These are phyloP conservation scores for Senna siamea DNA, from an alignment of 306 rosid genomes.

Conservation along the genomic window DNA sequence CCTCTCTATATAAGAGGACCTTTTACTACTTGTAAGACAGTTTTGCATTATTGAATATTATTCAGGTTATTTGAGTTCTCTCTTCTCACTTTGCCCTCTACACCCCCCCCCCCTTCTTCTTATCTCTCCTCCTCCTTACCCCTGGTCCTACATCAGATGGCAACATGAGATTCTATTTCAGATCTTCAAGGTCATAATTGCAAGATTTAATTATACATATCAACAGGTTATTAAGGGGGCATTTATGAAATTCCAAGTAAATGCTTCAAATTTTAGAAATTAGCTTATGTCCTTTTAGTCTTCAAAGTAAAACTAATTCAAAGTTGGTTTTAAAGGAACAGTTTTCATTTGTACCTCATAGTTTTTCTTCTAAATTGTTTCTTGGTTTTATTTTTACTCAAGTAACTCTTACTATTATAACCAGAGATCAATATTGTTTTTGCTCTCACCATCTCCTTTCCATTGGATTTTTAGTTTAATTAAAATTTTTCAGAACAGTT, in stretches of 20 bases:
- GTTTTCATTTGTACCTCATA: not conserved
- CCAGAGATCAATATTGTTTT: not conserved
- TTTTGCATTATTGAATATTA: too few species aligned
- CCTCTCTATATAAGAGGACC: too few species aligned
- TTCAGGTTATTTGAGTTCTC: too few species aligned
- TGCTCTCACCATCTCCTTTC: not conserved
- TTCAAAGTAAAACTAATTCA: not conserved
- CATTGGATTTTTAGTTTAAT: not conserved
- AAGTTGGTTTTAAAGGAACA: not conserved
- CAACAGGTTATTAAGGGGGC: not conserved
- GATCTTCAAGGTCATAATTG: slow-evolving; percentile 26
- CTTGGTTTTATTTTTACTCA: too few species aligned
- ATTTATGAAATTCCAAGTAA: not conserved
- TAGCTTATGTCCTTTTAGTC: not conserved
- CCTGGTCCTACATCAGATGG: not conserved
- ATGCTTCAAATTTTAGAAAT: not conserved
- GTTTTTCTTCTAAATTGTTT: slow-evolving; percentile 5
- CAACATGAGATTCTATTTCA: slow-evolving; percentile 1
- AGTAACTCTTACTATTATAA: too few species aligned
- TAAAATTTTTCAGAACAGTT: not conserved
- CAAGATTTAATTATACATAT: slow-evolving; percentile 25
- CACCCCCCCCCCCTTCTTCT: too few species aligned
- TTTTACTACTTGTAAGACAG: too few species aligned
- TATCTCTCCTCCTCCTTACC: too few species aligned
- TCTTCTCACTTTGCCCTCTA: too few species aligned